A percentile compares a stretch with the other conserved stretches of the same genome.
Evolutionary conservation across 148 eudicot species (phyloP).

Genomic region (Vaccinium macrocarpon): DNA sequence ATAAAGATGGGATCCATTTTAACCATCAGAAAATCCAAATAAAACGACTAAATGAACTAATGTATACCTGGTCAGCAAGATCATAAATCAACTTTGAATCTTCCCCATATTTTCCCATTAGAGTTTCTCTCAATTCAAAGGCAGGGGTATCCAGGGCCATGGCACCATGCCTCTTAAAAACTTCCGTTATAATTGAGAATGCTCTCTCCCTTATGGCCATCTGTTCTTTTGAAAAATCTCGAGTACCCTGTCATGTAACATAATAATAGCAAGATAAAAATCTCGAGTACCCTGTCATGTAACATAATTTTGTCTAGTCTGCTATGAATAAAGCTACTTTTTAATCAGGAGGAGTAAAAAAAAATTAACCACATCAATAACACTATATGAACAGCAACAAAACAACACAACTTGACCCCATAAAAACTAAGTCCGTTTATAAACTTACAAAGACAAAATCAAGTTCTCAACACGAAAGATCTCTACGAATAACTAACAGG

Average conservation of each 20-base stretch:
- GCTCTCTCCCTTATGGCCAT: conserved; percentile 86
- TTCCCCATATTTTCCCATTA: conserved; percentile 95
- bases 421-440: not conserved
- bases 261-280: not conserved
- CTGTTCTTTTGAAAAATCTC: conserved; percentile 92
- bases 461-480: not conserved
- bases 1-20: not conserved
- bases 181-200: conserved; percentile 63
- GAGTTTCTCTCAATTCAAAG: conserved; percentile 92
- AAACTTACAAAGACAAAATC: not conserved
- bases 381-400: not conserved
- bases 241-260: conserved; percentile 67
- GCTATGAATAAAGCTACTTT: not conserved
- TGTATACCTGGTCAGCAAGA: conserved; percentile 94
- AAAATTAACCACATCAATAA: not conserved
- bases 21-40: not conserved
- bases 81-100: conserved; percentile 96
- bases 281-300: conserved; percentile 57
- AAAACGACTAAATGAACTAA: conserved; percentile 2
- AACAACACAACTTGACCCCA: not conserved
- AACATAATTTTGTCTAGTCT: not conserved
- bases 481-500: not conserved
- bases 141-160: conserved; percentile 91
- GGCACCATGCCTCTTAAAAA: conserved; percentile 95
- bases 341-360: conserved; percentile 8